Evolutionary conservation across 805 yeast genomes (phyloP).

Genomic region (Saccharomyces paradoxus): DNA sequence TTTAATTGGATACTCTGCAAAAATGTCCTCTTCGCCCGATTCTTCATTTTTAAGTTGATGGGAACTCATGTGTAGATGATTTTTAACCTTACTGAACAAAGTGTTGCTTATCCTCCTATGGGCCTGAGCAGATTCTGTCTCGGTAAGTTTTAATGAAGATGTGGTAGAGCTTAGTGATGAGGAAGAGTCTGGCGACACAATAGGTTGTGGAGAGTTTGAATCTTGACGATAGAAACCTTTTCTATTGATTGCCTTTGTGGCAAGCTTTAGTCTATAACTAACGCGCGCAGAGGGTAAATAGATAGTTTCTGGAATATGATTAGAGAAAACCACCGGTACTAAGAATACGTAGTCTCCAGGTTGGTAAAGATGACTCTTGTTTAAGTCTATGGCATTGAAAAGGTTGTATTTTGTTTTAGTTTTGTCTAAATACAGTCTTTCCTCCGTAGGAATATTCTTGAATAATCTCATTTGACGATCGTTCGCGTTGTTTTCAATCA

Average conservation of each 20-base stretch:
- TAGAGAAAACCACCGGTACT: constrained; percentile 52
- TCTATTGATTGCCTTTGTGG: constrained; percentile 8
- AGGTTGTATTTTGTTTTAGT: constrained; percentile 4
- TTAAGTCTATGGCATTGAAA: not conserved
- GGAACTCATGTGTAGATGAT: constrained; percentile 14
- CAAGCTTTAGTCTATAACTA: constrained; percentile 14
- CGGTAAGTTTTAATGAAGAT: constrained; percentile 5
- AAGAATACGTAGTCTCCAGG: constrained; percentile 66
- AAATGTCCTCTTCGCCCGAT: constrained; percentile 8
- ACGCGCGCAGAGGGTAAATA: constrained; percentile 31
- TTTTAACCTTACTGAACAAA: constrained; percentile 23
- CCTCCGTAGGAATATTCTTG: constrained; percentile 3
- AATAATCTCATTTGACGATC: constrained; percentile 5
- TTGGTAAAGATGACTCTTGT: constrained; percentile 23
- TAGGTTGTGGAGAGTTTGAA: not conserved
- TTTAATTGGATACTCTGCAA: constrained; percentile 29
- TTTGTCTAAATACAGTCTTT: constrained; percentile 10
- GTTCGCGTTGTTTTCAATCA: constrained; percentile 5
- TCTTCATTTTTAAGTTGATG: constrained; percentile 2
- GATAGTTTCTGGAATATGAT: constrained; percentile 50
- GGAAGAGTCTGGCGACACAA: not conserved
- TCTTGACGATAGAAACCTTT: not conserved
- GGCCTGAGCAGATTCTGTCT: constrained; percentile 8
- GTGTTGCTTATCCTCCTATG: constrained; percentile 8
- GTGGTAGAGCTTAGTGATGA: not conserved